Evolutionary conservation across 495 filamentous ascomycete genomes (phyloP).

Genomic region (Talaromyces adpressus): DNA sequence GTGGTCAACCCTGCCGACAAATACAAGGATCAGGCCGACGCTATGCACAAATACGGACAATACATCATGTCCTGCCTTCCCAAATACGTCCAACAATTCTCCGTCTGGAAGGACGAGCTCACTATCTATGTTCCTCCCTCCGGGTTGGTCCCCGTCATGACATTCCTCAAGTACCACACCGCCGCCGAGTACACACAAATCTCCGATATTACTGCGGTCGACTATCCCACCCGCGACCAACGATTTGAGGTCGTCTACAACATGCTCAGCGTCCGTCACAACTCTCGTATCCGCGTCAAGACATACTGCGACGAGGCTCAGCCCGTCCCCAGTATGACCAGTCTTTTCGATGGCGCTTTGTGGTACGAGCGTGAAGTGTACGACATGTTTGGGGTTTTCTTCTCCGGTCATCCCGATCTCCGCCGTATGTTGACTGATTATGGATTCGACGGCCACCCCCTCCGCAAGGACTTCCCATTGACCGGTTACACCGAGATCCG

Average conservation of each 20-base stretch:
- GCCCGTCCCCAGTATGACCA: conserved; percentile 83
- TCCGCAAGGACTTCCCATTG: conserved; percentile 96
- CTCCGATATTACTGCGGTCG: conserved; percentile 85
- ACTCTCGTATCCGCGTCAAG: conserved; percentile 94
- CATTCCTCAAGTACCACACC: conserved; percentile 96
- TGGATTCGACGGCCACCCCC: conserved; percentile 95
- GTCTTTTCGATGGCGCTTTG: conserved; percentile 88
- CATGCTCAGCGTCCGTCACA: conserved; percentile 88
- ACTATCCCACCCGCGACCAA: conserved; percentile 89
- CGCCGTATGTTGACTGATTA: conserved; percentile 99
- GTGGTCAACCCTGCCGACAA: conserved; percentile 91
- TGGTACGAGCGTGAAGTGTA: conserved; percentile 99
- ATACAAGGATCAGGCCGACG: conserved; percentile 73
- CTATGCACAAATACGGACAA: conserved; percentile 86
- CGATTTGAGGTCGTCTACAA: conserved; percentile 99
- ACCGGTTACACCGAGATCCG: conserved; percentile 98
- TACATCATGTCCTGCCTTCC: conserved; percentile 95
- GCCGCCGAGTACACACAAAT: conserved; percentile 94
- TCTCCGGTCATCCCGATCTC: conserved; percentile 89
- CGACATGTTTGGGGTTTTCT: conserved; percentile 97
- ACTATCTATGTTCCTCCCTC: conserved; percentile 85
- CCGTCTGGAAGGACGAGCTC: conserved; percentile 98
- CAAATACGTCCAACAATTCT: conserved; percentile 98
- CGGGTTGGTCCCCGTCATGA: conserved; percentile 83
- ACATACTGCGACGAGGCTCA: conserved; percentile 96